Conservation (phyloP, 176 grass and related monocot species). For the Cenchrus purpureus region DNA sequence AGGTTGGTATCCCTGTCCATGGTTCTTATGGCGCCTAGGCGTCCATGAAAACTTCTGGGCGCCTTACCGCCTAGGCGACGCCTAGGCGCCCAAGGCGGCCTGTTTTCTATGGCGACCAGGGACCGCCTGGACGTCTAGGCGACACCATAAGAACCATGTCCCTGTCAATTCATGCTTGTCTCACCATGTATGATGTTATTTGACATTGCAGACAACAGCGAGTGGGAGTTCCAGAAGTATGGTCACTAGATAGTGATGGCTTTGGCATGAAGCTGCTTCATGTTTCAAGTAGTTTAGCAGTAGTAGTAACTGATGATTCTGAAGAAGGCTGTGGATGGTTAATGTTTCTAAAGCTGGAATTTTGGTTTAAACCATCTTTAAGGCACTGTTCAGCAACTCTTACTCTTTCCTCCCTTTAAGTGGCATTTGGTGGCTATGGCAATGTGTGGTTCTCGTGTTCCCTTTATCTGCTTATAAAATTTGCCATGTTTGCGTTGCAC, state of each 20-base stretch:
- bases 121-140: too few species aligned
- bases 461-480: neutral
- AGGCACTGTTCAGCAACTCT: conserved; percentile 1
- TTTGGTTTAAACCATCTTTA: conserved; percentile 5
- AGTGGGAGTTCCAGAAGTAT: conserved; percentile 99
- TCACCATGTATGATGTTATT: conserved; percentile 1
- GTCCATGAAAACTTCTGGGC: too few species aligned
- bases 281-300: conserved; percentile 8
- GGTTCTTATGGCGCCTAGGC: too few species aligned
- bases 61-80: too few species aligned
- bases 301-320: conserved; percentile 11
- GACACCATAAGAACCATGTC: too few species aligned
- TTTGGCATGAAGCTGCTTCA: neutral
- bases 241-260: conserved; percentile 59
- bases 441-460: neutral
- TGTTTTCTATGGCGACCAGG: too few species aligned
- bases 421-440: neutral
- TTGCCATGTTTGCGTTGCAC: neutral
- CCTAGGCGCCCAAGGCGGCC: too few species aligned
- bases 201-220: conserved; percentile 84
- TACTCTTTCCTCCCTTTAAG: neutral
- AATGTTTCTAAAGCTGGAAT: conserved; percentile 13
- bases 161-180: neutral
- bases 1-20: conserved; percentile 41
- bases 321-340: conserved; percentile 17